Evolutionary conservation across 164 flowering plant genomes (phyloP).

Genomic region (Santalum album): DNA sequence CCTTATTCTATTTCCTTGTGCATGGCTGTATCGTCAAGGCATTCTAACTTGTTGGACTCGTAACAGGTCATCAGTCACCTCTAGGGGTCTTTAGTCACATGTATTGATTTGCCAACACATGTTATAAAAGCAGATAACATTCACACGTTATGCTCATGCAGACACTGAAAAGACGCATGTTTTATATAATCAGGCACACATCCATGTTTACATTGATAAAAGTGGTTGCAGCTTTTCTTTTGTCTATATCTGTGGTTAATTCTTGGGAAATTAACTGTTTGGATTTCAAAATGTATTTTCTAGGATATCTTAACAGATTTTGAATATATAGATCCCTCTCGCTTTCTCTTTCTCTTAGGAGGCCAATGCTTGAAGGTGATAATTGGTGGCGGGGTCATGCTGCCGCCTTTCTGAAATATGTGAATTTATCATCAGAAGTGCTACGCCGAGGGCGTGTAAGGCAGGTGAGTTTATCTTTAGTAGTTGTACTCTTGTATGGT

Average conservation of each 20-base stretch:
- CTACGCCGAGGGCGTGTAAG: conserved; percentile 71
- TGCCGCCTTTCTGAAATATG: conserved; percentile 66
- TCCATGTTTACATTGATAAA: no score
- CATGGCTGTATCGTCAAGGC: conserved; percentile 84
- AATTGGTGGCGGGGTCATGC: conserved; percentile 98
- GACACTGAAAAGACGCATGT: no score
- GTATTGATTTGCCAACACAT: not conserved
- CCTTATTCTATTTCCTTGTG: conserved; percentile 66
- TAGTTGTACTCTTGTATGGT: no score
- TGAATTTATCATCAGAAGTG: conserved; percentile 43
- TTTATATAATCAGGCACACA: no score
- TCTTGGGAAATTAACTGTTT: not conserved
- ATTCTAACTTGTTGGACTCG: conserved; percentile 68
- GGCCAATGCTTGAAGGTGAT: conserved; percentile 75
- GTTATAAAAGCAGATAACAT: not conserved
- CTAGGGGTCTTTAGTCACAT: not conserved
- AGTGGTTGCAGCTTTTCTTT: no score
- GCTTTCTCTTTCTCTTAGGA: conserved; percentile 24
- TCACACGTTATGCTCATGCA: no score
- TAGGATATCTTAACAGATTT: no score
- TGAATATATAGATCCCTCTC: no score
- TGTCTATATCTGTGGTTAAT: no score
- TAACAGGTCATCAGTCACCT: conserved; percentile 37
- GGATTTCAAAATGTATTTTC: not conserved
- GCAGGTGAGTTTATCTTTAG: conserved; percentile 39